Base-by-base conservation (phyloP, 2,329 filamentous ascomycete species). In the Coleophoma cylindrospora region DNA sequence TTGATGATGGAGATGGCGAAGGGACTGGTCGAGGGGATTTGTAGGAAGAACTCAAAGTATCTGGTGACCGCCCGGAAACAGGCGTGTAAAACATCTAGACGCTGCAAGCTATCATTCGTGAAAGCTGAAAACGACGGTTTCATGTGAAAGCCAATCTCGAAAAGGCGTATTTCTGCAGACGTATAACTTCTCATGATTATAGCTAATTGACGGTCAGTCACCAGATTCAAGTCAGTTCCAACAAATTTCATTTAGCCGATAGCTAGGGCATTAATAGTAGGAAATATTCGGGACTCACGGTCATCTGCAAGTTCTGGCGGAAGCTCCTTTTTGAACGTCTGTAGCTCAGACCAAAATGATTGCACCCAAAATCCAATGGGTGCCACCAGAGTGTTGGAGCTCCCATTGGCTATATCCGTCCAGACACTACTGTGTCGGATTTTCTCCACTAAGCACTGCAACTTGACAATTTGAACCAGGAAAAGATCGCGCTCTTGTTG, bases 101-200 rank as follows among this genome's bases (percentile, higher is more conserved):
- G 19, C 37, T 49, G 47, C 14, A 47, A 34, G 13, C 17, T 40
- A 17, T 22, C 34, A 9, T 15, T 17, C 14, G 40, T 22, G 19
- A 15, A 27, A n/a, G 43, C 19, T 11, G 15, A n/a, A n/a, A 15
- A 36, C 10, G 43, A 47, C 6, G 50, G 50, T 27, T 43, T 40
- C 50, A 52, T 52, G 12, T 36, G 47, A 21, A 52, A 52, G 17
- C 50, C 34, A 10, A 52, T 44, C 12, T 52, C 50, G 17, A 38
- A 47, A n/a, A 52, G 47, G 14, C 27, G 34, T 33, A 52, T 47
- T 32, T 52, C 47, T 2, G 48, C 38, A 13, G 32, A 27, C n/a
- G 48, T 33, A 14, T 52, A 50, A 34, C 43, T 43, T 43, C 45
- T 40, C 6, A 47, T 14, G 14, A 52, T 33, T 11, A 52, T 33